These are phyloP conservation scores for Penicillium brevicompactum DNA, from an alignment of 2,329 filamentous ascomycete genomes.

Conservation along the genomic window DNA sequence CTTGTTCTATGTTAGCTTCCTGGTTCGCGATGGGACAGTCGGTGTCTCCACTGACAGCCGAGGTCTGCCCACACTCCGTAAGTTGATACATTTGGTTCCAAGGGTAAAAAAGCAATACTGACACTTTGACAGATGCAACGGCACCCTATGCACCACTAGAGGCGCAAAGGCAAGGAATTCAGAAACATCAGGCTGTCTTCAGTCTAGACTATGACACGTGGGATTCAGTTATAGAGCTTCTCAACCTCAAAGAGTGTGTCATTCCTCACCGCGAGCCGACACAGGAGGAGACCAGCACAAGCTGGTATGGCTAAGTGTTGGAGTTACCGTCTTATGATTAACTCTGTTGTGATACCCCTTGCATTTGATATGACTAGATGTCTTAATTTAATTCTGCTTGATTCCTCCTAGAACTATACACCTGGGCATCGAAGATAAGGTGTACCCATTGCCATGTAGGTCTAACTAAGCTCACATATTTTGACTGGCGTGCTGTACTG, in stretches of 20 bases:
- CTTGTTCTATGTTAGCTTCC: constrained; percentile 92
- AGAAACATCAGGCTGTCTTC: constrained; percentile 83
- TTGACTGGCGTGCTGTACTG: no score
- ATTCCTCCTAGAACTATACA: not conserved
- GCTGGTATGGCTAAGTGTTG: constrained; percentile 64
- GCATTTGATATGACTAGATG: no score
- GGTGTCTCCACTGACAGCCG: constrained; percentile 73
- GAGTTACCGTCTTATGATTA: not conserved
- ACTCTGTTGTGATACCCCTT: constrained; percentile 19
- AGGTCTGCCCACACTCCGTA: constrained; percentile 78
- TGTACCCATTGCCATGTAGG: no score
- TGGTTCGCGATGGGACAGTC: constrained; percentile 83
- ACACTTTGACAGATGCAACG: constrained; percentile 43
- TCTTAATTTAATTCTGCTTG: no score
- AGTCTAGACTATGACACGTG: constrained; percentile 84
- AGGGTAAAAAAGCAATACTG: constrained; percentile 4
- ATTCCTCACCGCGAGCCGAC: constrained; percentile 76
- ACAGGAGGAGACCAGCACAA: constrained; percentile 54
- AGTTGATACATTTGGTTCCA: constrained; percentile 39
- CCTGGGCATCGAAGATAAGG: not conserved
- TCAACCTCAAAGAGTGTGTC: constrained; percentile 75
- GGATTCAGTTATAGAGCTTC: constrained; percentile 74
- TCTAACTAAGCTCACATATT: no score
- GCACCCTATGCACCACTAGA: constrained; percentile 52
- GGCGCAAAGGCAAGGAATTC: constrained; percentile 54